Evolutionary conservation across 129 eudicot species (phyloP).

Genomic region (Lactuca saligna): DNA sequence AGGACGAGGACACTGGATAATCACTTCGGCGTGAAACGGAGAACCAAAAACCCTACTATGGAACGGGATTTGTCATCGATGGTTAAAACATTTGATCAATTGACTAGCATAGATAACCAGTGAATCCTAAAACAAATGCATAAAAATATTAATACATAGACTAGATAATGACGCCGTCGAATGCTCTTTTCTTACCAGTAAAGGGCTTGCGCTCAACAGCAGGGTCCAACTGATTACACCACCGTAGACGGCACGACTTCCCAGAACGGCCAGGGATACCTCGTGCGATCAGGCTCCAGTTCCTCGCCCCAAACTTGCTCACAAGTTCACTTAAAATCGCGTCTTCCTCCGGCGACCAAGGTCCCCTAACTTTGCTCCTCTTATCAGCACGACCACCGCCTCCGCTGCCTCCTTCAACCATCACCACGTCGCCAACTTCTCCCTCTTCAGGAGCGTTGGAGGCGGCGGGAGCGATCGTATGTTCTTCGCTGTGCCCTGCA

Average conservation of each 20-base stretch:
- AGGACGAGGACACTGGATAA: neutral
- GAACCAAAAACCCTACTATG: conserved; percentile 24
- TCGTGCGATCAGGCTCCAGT: conserved; percentile 70
- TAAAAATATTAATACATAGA: neutral
- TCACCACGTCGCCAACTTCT: conserved; percentile 20
- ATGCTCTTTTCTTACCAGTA: conserved; percentile 42
- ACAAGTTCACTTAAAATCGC: conserved; percentile 50
- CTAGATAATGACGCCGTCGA: neutral
- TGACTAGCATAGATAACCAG: conserved; percentile 5
- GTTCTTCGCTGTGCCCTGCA: conserved; percentile 24
- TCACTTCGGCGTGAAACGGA: neutral
- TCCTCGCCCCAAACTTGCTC: conserved; percentile 62
- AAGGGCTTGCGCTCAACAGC: conserved; percentile 67
- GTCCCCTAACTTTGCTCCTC: conserved; percentile 44
- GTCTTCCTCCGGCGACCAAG: conserved; percentile 81
- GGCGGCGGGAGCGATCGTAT: conserved; percentile 2
- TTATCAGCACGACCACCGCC: conserved; percentile 10
- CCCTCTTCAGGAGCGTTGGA: conserved; percentile 6
- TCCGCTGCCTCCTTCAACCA: conserved; percentile 27
- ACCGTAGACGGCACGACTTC: conserved; percentile 81
- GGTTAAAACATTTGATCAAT: conserved; percentile 4
- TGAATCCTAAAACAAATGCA: conserved; percentile 16
- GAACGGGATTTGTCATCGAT: conserved; percentile 13
- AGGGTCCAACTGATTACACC: conserved; percentile 88
- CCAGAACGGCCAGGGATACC: conserved; percentile 77